Evolutionary conservation across 164 flowering plant genomes (phyloP), one percentile per base, ranked within the genome.

Genomic region (Sedum album): DNA sequence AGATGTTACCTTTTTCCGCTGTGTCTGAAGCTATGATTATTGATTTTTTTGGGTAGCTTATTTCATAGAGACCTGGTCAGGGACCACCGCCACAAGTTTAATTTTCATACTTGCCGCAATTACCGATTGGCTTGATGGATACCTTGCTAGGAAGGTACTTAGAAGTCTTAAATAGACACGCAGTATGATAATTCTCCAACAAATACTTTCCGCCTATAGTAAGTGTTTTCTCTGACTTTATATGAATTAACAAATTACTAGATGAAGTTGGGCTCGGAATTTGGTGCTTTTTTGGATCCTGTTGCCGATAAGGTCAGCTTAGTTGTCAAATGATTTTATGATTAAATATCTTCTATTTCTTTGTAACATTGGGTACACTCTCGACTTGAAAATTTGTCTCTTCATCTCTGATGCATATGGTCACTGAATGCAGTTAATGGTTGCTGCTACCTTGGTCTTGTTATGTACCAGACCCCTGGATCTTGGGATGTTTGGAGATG

Each of bases 91-190:
- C 33, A 94, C 96, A 25, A 90, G 93, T 25, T 80, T 91, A 75
- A 86, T 91, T 60, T 94, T 94, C 68, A 75, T 94, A 74, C 88
- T 83, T 68, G 97, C 99, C 4, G 95, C 99, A 68, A 68, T 86
- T 68, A 94, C 99, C 66, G 99, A 94, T 81, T 94, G 99, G 99
- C 97, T 94, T 73, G 99, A 94, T 81, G 99, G 99, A 6, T 91
- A 91, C 66, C 70, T 94, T 82, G 99, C 99, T 66, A 80, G 97
- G 35, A 91, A 84, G 89, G 99, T 94, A 71, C 33, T 15, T 11
- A 39, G 8, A 6, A 15, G 0, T 9, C 46, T 10, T 2, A 13
- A 60, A 3, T 36, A 55, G 5, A 39, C 61, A 31, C 11, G 28
- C 36, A 30, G 42, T 53, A 26, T 71, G 57, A 73, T 55, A 72